phyloP scores from a whole-genome alignment of 352 stramenopile genomes.

The Phytophthora vignae region DNA sequence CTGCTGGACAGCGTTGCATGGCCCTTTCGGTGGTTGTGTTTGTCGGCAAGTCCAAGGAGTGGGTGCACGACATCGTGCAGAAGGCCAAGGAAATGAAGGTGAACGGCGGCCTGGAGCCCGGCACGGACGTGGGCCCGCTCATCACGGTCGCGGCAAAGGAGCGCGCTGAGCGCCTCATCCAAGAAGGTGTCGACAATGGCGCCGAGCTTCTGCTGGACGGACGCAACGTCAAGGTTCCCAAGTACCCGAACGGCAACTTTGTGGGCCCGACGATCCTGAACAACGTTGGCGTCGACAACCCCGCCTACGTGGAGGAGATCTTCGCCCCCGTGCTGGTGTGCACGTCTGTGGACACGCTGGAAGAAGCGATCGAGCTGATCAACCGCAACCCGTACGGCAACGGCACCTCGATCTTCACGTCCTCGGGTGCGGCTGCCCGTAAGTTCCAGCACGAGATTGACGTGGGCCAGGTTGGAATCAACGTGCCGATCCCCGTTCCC shows the following conservation, averaged over 20 bases:
- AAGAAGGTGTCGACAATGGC: slow-evolving; percentile 90
- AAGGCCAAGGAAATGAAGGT: slow-evolving; percentile 93
- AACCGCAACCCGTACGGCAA: slow-evolving; percentile 98
- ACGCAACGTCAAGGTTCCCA: slow-evolving; percentile 87
- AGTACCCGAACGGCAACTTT: slow-evolving; percentile 97
- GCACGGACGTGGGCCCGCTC: slow-evolving; percentile 86
- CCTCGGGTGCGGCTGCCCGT: slow-evolving; percentile 91
- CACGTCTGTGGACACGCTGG: slow-evolving; percentile 93
- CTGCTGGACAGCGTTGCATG: slow-evolving; percentile 98
- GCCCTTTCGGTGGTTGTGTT: slow-evolving; percentile 96
- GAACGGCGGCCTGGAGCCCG: slow-evolving; percentile 82
- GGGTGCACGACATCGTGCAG: slow-evolving; percentile 92
- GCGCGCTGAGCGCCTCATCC: slow-evolving; percentile 91
- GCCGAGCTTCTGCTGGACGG: slow-evolving; percentile 93
- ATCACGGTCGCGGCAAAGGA: slow-evolving; percentile 92
- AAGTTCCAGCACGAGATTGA: slow-evolving; percentile 98
- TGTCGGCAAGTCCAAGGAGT: slow-evolving; percentile 94
- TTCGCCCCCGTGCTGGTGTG: slow-evolving; percentile 97
- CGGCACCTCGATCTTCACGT: slow-evolving; percentile 97
- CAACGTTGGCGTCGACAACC: slow-evolving; percentile 85
- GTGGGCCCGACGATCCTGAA: slow-evolving; percentile 94
- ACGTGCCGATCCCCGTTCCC: slow-evolving; percentile 97
- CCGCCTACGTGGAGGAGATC: slow-evolving; percentile 95
- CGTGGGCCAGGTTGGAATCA: slow-evolving; percentile 96
- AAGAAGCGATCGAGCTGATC: slow-evolving; percentile 96